Evolutionary conservation across 169 alveolate genomes (phyloP).

Genomic region (Theileria annulata): DNA sequence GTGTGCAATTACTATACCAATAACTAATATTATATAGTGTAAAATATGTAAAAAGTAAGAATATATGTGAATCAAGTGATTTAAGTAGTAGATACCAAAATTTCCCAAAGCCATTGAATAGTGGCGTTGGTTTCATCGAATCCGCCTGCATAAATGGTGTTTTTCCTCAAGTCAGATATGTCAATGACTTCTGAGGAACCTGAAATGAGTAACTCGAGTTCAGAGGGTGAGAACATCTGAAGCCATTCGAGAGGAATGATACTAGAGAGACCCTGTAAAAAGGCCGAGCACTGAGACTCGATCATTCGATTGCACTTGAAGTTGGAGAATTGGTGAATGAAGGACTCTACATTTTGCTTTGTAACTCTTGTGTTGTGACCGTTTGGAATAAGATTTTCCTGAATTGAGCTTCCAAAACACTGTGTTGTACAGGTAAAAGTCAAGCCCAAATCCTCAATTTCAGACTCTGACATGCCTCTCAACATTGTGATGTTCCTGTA

Average conservation of each 20-base stretch:
- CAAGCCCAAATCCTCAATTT: slow-evolving; percentile 45
- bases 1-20: too few species aligned
- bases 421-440: slow-evolving; percentile 43
- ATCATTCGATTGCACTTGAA: slow-evolving; percentile 88
- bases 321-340: slow-evolving; percentile 66
- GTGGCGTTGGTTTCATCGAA: slow-evolving; percentile 79
- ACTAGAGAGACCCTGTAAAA: slow-evolving; percentile 85
- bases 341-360: slow-evolving; percentile 38
- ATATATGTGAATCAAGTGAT: too few species aligned
- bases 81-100: slow-evolving; percentile 64
- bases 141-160: slow-evolving; percentile 91
- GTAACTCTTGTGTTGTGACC: slow-evolving; percentile 58
- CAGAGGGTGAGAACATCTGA: slow-evolving; percentile 88
- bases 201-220: slow-evolving; percentile 90
- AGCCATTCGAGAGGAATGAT: slow-evolving; percentile 90
- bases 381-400: slow-evolving; percentile 39
- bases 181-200: slow-evolving; percentile 89
- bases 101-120: slow-evolving; percentile 90
- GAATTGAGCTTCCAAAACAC: slow-evolving; percentile 36
- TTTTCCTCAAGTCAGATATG: slow-evolving; percentile 84
- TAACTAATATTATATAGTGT: too few species aligned
- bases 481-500: slow-evolving; percentile 35
- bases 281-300: slow-evolving; percentile 69
- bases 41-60: too few species aligned
- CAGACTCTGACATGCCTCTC: slow-evolving; percentile 55